Conservation (phyloP, 371 early-diverging fungal genomes). For the Amoeboradix gromovi region DNA sequence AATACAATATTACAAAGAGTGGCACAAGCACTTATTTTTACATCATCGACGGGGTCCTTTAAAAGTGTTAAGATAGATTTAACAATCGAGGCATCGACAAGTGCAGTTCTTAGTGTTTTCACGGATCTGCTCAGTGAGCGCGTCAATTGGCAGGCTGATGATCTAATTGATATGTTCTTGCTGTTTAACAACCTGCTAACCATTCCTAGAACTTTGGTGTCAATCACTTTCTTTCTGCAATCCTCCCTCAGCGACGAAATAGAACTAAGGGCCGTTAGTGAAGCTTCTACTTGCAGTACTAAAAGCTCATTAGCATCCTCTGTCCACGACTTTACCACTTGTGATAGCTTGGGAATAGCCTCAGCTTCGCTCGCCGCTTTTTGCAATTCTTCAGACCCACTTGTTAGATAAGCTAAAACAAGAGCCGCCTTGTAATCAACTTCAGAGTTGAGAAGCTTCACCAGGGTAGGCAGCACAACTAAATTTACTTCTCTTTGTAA, state of each 20-base stretch:
- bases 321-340: constrained; percentile 13
- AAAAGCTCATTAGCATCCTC: constrained; percentile 23
- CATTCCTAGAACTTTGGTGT: constrained; percentile 37
- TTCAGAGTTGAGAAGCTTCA: constrained; percentile 26
- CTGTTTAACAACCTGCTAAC: constrained; percentile 37
- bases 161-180: constrained; percentile 23
- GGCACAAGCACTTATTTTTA: constrained; percentile 41
- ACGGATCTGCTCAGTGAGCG: constrained; percentile 44
- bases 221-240: constrained; percentile 47
- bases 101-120: constrained; percentile 38
- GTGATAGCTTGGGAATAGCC: constrained; percentile 32
- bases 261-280: constrained; percentile 41
- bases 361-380: constrained; percentile 44
- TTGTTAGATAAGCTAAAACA: constrained; percentile 38
- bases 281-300: constrained; percentile 17
- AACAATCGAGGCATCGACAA: constrained; percentile 50
- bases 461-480: constrained; percentile 34
- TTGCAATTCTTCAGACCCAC: constrained; percentile 41
- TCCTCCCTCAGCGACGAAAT: constrained; percentile 40
- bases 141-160: constrained; percentile 49
- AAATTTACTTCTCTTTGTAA: constrained; percentile 17
- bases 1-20: constrained; percentile 57
- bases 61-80: constrained; percentile 36
- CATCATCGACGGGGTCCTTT: constrained; percentile 26
- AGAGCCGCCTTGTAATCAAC: constrained; percentile 37